Base-by-base conservation (phyloP, 2,329 filamentous ascomycete genomes). In the Fusarium buharicum region DNA sequence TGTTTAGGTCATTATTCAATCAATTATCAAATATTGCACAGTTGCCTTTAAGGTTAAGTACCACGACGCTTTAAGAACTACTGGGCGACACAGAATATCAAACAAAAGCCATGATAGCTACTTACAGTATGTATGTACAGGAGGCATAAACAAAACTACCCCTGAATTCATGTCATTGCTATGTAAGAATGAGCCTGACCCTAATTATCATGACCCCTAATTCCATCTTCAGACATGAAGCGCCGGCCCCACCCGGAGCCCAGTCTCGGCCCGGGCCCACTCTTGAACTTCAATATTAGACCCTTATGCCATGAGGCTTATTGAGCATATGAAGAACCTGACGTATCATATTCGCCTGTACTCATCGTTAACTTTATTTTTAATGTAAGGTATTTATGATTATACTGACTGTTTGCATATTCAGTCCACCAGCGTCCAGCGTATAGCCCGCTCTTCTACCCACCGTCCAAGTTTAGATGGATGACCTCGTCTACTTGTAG, bases 201-300 rank as follows among this genome's bases (percentile, higher is more conserved):
- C 30, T 31, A 24, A 24, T 24, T 24, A 45, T 56, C 45, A 59
- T 56, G 43, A 36, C 36, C 24, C 44, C 17, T 20, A 20, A 22
- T 43, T 31, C 30, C 13, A 16, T 37, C 40, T 30, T 48, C 48
- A 16, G 40, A 20, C 31, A 47, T 18, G 37, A 62, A 47, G 47
- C 44, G 45, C 40, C 56, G 47, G 56, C 44, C 61, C 61, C 61
- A 50, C 57, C 39, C 24, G 37, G 45, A 51, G 43, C 39, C 40
- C 17, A 53, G 43, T 43, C 44, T 62, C 61, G 44, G 61, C 36
- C 46, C 50, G 47, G 47, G 13, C 50, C 30, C 34, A 30, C 33
- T 43, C 46, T 43, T 28, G 40, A 24, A 20, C 43, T 24, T 24
- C 13, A 17, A 36, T 36, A 11, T 10, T 39, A n/a, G 44, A 47